Evolutionary conservation across 2,329 filamentous ascomycete species (phyloP).

Genomic region (Ophiostoma australiae): DNA sequence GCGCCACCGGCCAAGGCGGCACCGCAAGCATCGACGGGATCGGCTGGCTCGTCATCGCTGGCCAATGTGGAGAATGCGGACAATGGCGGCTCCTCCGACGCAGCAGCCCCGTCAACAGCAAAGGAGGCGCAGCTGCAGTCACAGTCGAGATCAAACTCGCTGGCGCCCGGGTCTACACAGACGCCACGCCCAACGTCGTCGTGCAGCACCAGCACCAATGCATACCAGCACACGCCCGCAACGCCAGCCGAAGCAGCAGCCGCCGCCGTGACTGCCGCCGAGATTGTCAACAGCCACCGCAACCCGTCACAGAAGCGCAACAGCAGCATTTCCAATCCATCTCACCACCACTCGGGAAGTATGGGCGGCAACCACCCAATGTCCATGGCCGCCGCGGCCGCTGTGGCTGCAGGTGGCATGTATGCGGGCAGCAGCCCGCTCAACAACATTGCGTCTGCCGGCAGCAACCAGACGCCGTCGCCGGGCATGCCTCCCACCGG

Average conservation of each 20-base stretch:
- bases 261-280: slow-evolving; percentile 25
- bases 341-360: neutral
- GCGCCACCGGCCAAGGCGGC: slow-evolving; percentile 31
- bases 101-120: neutral
- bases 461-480: slow-evolving; percentile 35
- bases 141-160: neutral
- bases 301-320: slow-evolving; percentile 13
- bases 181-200: slow-evolving; percentile 26
- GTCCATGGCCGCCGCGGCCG: neutral
- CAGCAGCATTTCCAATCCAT: neutral
- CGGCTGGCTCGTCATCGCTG: neutral
- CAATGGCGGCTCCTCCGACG: neutral
- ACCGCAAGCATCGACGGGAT: slow-evolving; percentile 11
- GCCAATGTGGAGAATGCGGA: neutral
- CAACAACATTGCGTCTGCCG: neutral
- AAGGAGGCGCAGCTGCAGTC: neutral
- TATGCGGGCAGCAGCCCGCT: slow-evolving; percentile 17
- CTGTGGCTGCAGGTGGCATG: neutral
- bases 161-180: neutral
- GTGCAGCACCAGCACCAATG: slow-evolving; percentile 18
- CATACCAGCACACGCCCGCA: slow-evolving; percentile 26
- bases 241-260: slow-evolving; percentile 27
- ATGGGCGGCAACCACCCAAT: neutral
- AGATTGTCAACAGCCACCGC: slow-evolving; percentile 29
- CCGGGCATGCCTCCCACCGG: slow-evolving; percentile 42